These are phyloP conservation scores for Blastocladiella britannica DNA, from an alignment of 192 early-diverging fungal species.

Conservation along the genomic window DNA sequence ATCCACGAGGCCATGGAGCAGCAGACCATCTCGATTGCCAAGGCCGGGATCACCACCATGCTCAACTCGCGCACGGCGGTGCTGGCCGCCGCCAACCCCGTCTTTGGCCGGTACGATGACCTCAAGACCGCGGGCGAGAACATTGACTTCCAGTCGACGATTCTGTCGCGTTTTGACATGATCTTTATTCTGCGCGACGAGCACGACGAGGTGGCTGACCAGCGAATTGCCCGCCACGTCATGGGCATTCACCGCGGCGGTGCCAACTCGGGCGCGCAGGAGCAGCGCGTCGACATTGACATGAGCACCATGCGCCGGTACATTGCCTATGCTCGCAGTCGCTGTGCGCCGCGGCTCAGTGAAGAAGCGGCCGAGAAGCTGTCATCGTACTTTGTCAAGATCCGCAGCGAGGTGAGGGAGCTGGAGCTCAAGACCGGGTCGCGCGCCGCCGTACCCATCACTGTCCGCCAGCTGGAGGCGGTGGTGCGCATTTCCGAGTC, in stretches of 20 bases:
- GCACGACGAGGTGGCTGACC: constrained; percentile 80
- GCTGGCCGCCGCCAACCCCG: constrained; percentile 91
- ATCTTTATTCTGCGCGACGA: constrained; percentile 98
- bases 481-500: constrained; percentile 96
- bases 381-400: constrained; percentile 76
- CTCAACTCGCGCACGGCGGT: constrained; percentile 92
- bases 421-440: constrained; percentile 48
- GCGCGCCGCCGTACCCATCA: constrained; percentile 84
- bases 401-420: constrained; percentile 62
- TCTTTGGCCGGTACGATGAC: constrained; percentile 97
- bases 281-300: constrained; percentile 12
- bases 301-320: constrained; percentile 88
- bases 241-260: constrained; percentile 57
- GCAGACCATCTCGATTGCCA: constrained; percentile 99
- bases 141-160: constrained; percentile 99
- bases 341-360: constrained; percentile 84
- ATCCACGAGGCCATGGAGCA: constrained; percentile 99
- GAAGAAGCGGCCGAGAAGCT: constrained; percentile 78
- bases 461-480: constrained; percentile 91
- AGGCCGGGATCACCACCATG: constrained; percentile 98
- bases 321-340: constrained; percentile 51
- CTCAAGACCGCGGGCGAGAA: constrained; percentile 96
- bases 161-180: constrained; percentile 98
- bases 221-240: constrained; percentile 85
- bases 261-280: background rate